These are phyloP conservation scores for Sugiyamaella smithiae DNA, from an alignment of 805 yeast genomes.

Conservation along the genomic window DNA sequence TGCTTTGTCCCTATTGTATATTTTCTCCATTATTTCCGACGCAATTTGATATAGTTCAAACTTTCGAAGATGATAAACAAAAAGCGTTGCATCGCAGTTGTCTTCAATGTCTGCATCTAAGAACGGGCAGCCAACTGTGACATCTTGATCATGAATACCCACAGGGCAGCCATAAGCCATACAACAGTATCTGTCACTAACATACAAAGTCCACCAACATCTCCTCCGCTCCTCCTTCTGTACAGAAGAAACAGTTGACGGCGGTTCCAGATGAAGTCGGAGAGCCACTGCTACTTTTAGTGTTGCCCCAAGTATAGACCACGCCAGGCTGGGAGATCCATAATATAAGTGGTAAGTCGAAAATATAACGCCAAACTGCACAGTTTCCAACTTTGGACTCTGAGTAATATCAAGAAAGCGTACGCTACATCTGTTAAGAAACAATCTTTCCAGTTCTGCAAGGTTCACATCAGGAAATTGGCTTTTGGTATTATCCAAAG, in stretches of 20 bases:
- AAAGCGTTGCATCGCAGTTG: conserved; percentile 2
- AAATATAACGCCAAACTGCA: conserved; percentile 13
- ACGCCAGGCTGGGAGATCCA: conserved; percentile 14
- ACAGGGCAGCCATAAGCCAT: conserved; percentile 20
- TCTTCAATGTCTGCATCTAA: conserved; percentile 2
- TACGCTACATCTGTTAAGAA: conserved; percentile 3
- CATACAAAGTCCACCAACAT: conserved; percentile 16
- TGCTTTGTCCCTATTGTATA: conserved; percentile 15
- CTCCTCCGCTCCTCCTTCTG: conserved; percentile 14
- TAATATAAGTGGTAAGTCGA: conserved; percentile 15
- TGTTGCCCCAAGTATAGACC: conserved; percentile 14
- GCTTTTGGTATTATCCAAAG: not conserved
- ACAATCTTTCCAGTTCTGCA: not conserved
- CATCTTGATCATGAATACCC: conserved; percentile 15
- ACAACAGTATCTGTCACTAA: conserved; percentile 16
- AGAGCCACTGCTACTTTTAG: conserved; percentile 13
- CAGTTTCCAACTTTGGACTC: conserved; percentile 10
- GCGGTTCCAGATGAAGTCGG: conserved; percentile 13
- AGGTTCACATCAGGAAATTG: conserved; percentile 7
- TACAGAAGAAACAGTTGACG: conserved; percentile 1
- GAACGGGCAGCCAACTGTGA: conserved; percentile 13
- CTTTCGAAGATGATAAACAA: conserved; percentile 10
- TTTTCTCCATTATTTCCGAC: conserved; percentile 13
- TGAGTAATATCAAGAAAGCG: conserved; percentile 9
- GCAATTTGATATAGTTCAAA: conserved; percentile 14